Percentiles rank a stretch among this genome's conserved stretches.
Evolutionary conservation across 129 eudicot species (phyloP).

Genomic region (Chrysanthemum seticuspe): DNA sequence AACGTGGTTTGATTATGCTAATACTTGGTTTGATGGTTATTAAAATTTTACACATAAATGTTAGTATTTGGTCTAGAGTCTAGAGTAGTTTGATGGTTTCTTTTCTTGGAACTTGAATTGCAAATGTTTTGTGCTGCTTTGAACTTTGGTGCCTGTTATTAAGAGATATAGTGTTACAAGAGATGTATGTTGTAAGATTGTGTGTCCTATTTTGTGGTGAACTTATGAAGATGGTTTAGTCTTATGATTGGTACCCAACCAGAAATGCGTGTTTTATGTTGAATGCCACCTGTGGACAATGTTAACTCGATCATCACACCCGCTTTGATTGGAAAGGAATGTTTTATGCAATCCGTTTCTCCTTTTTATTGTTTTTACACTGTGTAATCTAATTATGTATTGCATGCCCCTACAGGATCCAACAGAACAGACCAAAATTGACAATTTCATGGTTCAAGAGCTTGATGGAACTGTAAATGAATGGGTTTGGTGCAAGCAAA

Average conservation of each 20-base stretch:
- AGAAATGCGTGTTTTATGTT: constrained; percentile 8
- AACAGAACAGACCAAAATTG: constrained; percentile 41
- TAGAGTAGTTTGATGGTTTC: no score
- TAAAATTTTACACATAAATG: no score
- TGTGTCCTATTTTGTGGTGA: no score
- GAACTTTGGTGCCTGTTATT: no score
- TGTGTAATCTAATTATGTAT: no score
- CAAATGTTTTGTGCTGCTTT: no score
- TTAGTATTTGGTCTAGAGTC: no score
- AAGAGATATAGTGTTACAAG: no score
- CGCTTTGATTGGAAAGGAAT: constrained; percentile 39
- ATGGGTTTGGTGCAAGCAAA: constrained; percentile 49
- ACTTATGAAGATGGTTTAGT: neutral
- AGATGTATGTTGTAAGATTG: no score
- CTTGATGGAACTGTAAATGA: constrained; percentile 43
- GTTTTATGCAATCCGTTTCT: neutral
- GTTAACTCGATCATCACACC: constrained; percentile 44
- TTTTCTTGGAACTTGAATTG: no score
- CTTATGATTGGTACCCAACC: neutral
- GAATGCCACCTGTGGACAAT: constrained; percentile 34
- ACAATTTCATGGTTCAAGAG: constrained; percentile 47
- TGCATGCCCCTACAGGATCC: constrained; percentile 33
- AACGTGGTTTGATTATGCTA: neutral
- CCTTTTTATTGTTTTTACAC: neutral
- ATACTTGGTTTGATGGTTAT: no score